Conservation (phyloP, 768 basidiomycete species). For the Phlebiopsis gigantea region DNA sequence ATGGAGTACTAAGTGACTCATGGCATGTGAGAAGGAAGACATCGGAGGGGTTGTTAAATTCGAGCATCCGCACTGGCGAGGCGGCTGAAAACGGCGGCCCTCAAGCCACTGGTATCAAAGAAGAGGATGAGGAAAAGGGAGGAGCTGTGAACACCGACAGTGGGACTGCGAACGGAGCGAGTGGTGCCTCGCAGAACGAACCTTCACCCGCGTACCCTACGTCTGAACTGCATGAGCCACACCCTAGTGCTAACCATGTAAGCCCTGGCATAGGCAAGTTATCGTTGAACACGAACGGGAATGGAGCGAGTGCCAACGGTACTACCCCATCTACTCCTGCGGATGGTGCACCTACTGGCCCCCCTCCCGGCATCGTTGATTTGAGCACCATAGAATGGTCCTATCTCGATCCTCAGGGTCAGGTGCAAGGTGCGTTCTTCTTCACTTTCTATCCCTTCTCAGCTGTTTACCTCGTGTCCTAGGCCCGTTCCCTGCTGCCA, state of each 20-base stretch:
- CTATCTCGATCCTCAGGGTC: conserved; percentile 90
- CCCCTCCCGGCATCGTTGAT: conserved; percentile 46
- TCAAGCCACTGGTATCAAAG: conserved; percentile 48
- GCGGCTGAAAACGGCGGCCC: conserved; percentile 34
- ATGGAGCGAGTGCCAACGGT: neutral
- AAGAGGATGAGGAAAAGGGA: conserved; percentile 44
- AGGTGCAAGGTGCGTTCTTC: conserved; percentile 68
- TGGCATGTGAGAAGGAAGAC: conserved; percentile 62
- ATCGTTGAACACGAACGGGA: conserved; percentile 7
- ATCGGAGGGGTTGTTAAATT: conserved; percentile 50
- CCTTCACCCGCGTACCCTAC: neutral
- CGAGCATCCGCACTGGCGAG: conserved; percentile 32
- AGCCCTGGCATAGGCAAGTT: conserved; percentile 2
- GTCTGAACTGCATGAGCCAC: neutral
- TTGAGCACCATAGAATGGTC: conserved; percentile 74
- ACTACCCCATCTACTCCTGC: neutral
- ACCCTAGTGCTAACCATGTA: neutral
- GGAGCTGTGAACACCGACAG: neutral
- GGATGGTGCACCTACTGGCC: neutral
- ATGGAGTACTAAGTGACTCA: conserved; percentile 71
- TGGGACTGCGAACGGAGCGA: neutral
- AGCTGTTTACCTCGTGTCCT: neutral
- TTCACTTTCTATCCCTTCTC: neutral
- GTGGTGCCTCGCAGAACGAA: neutral
- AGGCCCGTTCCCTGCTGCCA: conserved; percentile 86